Evolutionary conservation across 2,329 filamentous ascomycete genomes (phyloP), one percentile per base, ranked within the genome.

Genomic region (Stromatinia cepivora): DNA sequence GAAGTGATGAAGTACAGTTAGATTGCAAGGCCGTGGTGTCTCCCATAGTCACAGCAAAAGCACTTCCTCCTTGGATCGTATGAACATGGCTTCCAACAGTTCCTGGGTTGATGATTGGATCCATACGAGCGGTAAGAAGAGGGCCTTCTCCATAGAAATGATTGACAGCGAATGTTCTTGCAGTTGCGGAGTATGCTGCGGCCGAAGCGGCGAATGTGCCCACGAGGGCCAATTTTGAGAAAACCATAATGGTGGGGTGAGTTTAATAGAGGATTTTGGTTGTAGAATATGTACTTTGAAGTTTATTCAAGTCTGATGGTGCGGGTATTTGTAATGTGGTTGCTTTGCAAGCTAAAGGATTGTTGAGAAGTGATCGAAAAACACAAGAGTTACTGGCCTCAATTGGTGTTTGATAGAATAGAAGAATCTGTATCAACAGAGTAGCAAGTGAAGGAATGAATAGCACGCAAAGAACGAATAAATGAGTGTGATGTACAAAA

Each of bases 1-100:
- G 90, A 69, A 85, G 87, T 78, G 93, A 97, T 15, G 92, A 94
- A 1, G 92, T 95, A 81, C 93, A 97, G 71, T 87, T 83, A 42
- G 86, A 92, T 68, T 83, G 71, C 36, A 91, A 83, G 17, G 66
- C 66, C 58, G 85, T 82, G 69, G 86, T 82, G 75, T 88, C 91
- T 54, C 84, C 87, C 77, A 90, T 88, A 66, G 80, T 83, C 73
- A 87, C 56, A 85, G 86, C 76, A 63, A 78, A 78, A 31, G 69
- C 69, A 57, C 75, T 78, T 69, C 90, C 91, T 72, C 93, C 93
- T 78, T 92, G 89, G 75, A 95, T 86, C 13, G 88, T 82, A 79
- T 97, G 93, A 36, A 87, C 85, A 79, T 97, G 93, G 70, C 82
- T 78, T 7, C 89, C 86, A 45, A 87, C 73, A 36, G 77, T 75